Evolutionary conservation across 306 rosid species (phyloP).

Genomic region (Acacia crassicarpa): DNA sequence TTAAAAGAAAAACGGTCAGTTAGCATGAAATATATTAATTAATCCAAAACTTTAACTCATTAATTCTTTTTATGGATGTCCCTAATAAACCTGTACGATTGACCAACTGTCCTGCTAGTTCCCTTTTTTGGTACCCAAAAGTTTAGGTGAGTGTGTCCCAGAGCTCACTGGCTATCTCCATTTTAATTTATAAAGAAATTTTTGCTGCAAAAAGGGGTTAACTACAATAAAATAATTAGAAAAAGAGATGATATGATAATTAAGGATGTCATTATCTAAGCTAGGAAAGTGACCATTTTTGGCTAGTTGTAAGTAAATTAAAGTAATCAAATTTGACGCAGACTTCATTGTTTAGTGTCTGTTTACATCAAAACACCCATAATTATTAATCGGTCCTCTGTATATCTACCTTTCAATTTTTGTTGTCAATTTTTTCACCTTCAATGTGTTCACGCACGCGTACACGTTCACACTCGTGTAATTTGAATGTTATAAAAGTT

Average conservation of each 20-base stretch:
- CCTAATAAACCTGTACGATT: neutral
- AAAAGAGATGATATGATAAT: neutral
- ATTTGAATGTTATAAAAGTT: neutral
- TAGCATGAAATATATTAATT: neutral
- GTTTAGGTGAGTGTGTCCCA: too few relatives aligned
- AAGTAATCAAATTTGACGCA: neutral
- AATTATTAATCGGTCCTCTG: neutral
- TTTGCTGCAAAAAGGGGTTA: neutral
- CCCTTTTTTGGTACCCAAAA: too few relatives aligned
- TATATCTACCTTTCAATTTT: neutral
- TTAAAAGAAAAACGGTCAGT: neutral
- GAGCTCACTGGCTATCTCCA: neutral
- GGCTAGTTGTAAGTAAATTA: neutral
- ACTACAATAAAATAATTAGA: neutral
- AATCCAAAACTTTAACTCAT: neutral
- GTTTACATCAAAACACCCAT: neutral
- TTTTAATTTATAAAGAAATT: neutral
- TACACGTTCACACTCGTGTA: neutral
- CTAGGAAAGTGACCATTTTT: neutral
- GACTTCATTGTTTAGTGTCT: neutral
- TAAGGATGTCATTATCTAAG: neutral
- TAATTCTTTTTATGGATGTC: neutral
- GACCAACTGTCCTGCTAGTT: too few relatives aligned
- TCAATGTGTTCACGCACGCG: too few relatives aligned
- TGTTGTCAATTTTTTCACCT: neutral